These are phyloP conservation scores for Phylloboletellus chloephorus DNA, from an alignment of 1,284 basidiomycete species.

Conservation along the genomic window DNA sequence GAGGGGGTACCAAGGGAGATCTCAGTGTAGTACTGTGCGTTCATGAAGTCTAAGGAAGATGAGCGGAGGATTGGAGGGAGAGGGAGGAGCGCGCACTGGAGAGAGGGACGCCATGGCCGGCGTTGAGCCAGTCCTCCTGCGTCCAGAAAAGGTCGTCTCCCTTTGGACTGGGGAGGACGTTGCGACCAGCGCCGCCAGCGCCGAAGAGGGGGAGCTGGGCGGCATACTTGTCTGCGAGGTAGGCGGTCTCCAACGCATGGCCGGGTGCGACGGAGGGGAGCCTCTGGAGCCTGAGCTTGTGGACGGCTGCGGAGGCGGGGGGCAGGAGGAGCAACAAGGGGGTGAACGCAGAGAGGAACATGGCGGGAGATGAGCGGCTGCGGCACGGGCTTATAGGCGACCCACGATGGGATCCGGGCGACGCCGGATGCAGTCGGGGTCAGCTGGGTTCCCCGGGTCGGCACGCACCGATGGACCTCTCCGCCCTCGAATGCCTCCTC, in stretches of 20 bases:
- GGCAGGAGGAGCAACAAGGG: constrained; percentile 64
- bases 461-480: no score
- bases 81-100: constrained; percentile 58
- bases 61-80: not conserved
- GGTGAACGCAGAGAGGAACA: constrained; percentile 60
- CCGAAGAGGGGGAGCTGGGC: constrained; percentile 63
- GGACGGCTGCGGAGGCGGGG: constrained; percentile 63
- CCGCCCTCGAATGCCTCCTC: constrained; percentile 61
- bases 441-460: no score
- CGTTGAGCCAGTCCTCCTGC: constrained; percentile 67
- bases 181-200: constrained; percentile 67
- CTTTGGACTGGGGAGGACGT: constrained; percentile 45
- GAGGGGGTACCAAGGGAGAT: constrained; percentile 80
- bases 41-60: constrained; percentile 76
- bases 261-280: constrained; percentile 56
- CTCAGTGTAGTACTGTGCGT: constrained; percentile 95
- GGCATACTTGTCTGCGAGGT: constrained; percentile 87
- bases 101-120: constrained; percentile 86
- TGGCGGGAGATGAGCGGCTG: constrained; percentile 40
- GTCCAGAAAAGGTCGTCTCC: constrained; percentile 77
- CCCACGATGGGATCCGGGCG: constrained; percentile 13
- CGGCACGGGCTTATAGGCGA: constrained; percentile 21
- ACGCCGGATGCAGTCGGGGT: constrained; percentile 18
- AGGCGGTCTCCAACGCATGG: constrained; percentile 71
- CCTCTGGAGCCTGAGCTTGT: constrained; percentile 86